Evolutionary conservation across 2,329 filamentous ascomycete species (phyloP).

Genomic region (Thyridium curvatum): DNA sequence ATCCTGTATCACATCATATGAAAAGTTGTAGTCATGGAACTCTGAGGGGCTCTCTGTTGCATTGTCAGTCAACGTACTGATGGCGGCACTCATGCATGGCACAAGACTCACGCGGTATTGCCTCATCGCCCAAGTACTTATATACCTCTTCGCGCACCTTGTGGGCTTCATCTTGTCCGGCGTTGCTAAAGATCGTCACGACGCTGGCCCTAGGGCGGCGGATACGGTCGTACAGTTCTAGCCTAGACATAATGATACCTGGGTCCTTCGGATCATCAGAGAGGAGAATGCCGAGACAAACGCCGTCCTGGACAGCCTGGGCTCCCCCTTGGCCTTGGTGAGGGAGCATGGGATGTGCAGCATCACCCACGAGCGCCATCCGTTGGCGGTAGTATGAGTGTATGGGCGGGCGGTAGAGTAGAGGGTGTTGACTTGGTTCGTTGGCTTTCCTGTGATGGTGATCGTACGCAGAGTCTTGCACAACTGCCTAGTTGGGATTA

Average conservation of each 20-base stretch:
- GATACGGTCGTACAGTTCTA: conserved; percentile 21
- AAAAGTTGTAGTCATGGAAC: too few relatives aligned
- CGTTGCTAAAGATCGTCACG: conserved; percentile 26
- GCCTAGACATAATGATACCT: conserved; percentile 10
- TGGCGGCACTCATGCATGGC: too few relatives aligned
- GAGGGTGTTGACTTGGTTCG: conserved; percentile 19
- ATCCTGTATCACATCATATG: too few relatives aligned
- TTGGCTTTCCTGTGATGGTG: conserved; percentile 17
- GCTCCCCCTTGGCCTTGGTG: conserved; percentile 2
- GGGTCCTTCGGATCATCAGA: too few relatives aligned
- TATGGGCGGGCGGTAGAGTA: conserved; percentile 19
- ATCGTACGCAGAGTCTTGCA: too few relatives aligned
- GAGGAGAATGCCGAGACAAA: neutral
- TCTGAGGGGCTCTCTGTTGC: too few relatives aligned
- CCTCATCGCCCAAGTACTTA: too few relatives aligned
- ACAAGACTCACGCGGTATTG: too few relatives aligned
- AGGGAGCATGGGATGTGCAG: conserved; percentile 1
- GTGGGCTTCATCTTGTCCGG: conserved; percentile 18
- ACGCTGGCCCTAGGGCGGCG: conserved; percentile 19
- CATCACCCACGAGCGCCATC: conserved; percentile 1
- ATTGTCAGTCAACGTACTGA: too few relatives aligned
- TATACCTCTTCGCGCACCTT: too few relatives aligned
- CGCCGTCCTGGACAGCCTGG: conserved; percentile 1
- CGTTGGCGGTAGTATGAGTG: conserved; percentile 16
- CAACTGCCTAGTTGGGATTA: too few relatives aligned